phyloP scores from a whole-genome alignment of 2,329 filamentous ascomycete genomes.

The Monilinia fructigena region DNA sequence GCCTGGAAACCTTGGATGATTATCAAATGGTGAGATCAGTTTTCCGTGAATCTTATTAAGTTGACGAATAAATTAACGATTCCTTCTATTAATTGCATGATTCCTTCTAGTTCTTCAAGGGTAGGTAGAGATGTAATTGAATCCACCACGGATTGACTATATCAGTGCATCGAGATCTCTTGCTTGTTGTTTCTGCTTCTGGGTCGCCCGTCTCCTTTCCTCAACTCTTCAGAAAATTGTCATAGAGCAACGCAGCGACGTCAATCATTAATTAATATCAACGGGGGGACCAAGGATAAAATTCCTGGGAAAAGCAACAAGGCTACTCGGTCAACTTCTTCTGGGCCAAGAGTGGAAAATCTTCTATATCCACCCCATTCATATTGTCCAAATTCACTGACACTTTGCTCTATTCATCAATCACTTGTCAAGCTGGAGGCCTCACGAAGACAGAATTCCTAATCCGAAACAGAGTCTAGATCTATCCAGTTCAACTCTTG shows the following conservation, averaged over 20 bases:
- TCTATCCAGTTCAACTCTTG: conserved; percentile 7
- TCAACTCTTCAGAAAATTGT: not conserved
- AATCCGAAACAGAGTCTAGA: conserved; percentile 9
- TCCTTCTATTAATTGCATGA: not conserved
- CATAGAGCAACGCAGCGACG: not conserved
- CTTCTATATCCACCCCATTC: not conserved
- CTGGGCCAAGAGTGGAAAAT: not conserved
- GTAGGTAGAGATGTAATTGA: not conserved
- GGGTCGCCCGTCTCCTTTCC: not conserved
- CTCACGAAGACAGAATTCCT: not conserved
- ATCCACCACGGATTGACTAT: not conserved
- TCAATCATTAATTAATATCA: conserved; percentile 10
- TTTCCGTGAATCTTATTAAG: not conserved
- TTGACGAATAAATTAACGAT: conserved; percentile 1
- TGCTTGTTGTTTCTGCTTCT: not conserved
- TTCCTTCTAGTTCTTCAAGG: not conserved
- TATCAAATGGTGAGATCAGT: not conserved
- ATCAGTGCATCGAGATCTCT: conserved; percentile 2
- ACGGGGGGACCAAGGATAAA: not conserved
- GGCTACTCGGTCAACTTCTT: conserved; percentile 18
- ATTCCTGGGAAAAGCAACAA: not conserved
- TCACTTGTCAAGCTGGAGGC: not conserved
- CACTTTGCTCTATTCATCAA: not conserved
- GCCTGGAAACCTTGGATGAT: conserved; percentile 6
- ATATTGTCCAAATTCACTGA: not conserved